Evolutionary conservation across 176 grass and related monocot species (phyloP).

Genomic region (Guadua angustifolia): DNA sequence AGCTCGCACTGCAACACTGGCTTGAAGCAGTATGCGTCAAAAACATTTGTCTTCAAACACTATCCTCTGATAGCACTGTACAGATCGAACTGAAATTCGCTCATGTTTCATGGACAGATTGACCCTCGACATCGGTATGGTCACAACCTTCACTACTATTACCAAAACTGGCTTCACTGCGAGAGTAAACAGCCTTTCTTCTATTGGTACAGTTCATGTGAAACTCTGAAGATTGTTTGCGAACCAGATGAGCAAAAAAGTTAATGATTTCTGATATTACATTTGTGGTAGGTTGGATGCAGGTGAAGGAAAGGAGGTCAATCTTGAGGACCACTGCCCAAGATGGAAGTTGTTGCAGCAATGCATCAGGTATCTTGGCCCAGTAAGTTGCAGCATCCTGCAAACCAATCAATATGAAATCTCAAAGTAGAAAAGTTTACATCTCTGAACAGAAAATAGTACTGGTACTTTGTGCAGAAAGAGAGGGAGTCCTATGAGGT

Average conservation of each 20-base stretch:
- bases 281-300: slow-evolving; percentile 75
- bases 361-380: slow-evolving; percentile 99
- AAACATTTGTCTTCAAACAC: slow-evolving; percentile 25
- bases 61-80: neutral
- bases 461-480: slow-evolving; percentile 60
- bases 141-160: slow-evolving; percentile 81
- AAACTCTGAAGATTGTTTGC: slow-evolving; percentile 25
- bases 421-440: neutral
- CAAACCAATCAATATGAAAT: slow-evolving; percentile 17
- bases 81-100: slow-evolving; percentile 8
- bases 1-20: slow-evolving; percentile 88
- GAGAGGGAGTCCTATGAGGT: slow-evolving; percentile 91
- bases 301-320: slow-evolving; percentile 87
- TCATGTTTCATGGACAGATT: slow-evolving; percentile 52
- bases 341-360: slow-evolving; percentile 76
- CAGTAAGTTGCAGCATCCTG: slow-evolving; percentile 59
- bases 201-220: slow-evolving; percentile 68
- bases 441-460: slow-evolving; percentile 1
- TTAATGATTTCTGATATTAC: slow-evolving; percentile 35
- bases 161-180: slow-evolving; percentile 74
- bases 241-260: slow-evolving; percentile 41
- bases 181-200: slow-evolving; percentile 94
- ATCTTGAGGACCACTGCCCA: slow-evolving; percentile 64
- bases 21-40: slow-evolving; percentile 65
- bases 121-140: slow-evolving; percentile 85